Evolutionary conservation across 2,329 filamentous ascomycete genomes (phyloP).

Genomic region (Penicillium sp.): DNA sequence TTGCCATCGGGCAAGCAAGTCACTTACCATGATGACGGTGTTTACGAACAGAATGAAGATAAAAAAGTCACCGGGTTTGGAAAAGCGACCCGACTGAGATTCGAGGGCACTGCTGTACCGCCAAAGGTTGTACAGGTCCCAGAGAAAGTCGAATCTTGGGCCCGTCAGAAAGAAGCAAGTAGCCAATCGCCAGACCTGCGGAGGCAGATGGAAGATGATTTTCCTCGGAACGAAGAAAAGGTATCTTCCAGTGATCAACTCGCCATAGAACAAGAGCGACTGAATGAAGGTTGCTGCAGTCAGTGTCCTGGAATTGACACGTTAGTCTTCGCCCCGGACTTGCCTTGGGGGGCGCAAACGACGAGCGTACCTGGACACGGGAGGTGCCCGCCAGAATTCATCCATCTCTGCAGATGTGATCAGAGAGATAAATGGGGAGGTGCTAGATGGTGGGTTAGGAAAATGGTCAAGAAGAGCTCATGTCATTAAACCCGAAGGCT

Average conservation of each 20-base stretch:
- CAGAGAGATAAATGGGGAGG: slow-evolving; percentile 9
- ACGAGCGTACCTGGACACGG: slow-evolving; percentile 66
- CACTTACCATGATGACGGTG: slow-evolving; percentile 77
- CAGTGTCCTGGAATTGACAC: slow-evolving; percentile 63
- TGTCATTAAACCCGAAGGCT: slow-evolving; percentile 23
- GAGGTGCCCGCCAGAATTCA: slow-evolving; percentile 69
- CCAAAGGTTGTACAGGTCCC: slow-evolving; percentile 81
- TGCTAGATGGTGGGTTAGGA: slow-evolving; percentile 23
- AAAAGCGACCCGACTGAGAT: slow-evolving; percentile 72
- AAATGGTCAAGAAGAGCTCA: slow-evolving; percentile 3
- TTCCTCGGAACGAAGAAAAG: slow-evolving; percentile 57
- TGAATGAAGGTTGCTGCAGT: slow-evolving; percentile 67
- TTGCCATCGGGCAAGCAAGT: slow-evolving; percentile 30
- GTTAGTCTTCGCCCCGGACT: slow-evolving; percentile 35
- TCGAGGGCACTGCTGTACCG: slow-evolving; percentile 79
- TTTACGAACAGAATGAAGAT: slow-evolving; percentile 79
- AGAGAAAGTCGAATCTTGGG: slow-evolving; percentile 62
- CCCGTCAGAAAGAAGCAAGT: slow-evolving; percentile 66
- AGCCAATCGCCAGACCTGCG: slow-evolving; percentile 65
- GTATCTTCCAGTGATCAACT: slow-evolving; percentile 58
- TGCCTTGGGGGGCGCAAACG: slow-evolving; percentile 1
- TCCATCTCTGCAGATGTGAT: slow-evolving; percentile 54
- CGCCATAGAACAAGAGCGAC: slow-evolving; percentile 66
- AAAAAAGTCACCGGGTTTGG: slow-evolving; percentile 76
- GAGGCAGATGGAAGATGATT: slow-evolving; percentile 61